These are phyloP conservation scores for Beauveria sp. DNA, from an alignment of 2,329 filamentous ascomycete species.

Conservation along the genomic window DNA sequence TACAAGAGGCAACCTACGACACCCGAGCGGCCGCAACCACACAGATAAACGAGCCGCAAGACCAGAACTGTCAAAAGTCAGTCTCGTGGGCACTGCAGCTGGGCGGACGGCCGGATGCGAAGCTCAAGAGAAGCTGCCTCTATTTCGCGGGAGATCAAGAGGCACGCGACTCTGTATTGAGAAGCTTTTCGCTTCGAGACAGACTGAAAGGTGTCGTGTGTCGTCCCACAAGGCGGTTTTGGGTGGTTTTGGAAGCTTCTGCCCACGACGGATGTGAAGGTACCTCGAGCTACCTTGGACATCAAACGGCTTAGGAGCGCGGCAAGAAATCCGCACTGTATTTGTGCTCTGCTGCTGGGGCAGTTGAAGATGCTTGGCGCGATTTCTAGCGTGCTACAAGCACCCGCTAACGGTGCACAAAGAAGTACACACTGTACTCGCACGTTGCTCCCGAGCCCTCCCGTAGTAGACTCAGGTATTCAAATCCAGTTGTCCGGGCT, in stretches of 20 bases:
- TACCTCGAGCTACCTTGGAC: background rate
- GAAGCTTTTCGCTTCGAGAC: background rate
- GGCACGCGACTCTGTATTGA: background rate
- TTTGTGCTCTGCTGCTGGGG: background rate
- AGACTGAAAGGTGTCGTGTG: constrained; percentile 8
- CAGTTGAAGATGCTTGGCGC: background rate
- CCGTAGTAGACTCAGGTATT: constrained; percentile 10
- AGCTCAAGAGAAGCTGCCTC: background rate
- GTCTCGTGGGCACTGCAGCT: background rate
- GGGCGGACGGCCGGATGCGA: background rate
- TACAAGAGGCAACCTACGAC: background rate
- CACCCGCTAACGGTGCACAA: background rate
- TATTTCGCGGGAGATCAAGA: background rate
- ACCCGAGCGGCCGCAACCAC: background rate
- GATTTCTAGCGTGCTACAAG: background rate
- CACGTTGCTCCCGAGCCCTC: background rate
- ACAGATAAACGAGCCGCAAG: background rate
- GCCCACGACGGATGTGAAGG: background rate
- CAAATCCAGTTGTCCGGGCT: constrained; percentile 12
- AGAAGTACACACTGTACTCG: background rate
- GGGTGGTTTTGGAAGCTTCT: constrained; percentile 8
- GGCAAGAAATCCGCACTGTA: background rate
- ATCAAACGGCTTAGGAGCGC: background rate
- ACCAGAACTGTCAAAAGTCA: background rate
- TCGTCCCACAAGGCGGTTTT: constrained; percentile 6